phyloP scores from a whole-genome alignment of 2,329 filamentous ascomycete species.

The Geoglossum cookeanum region DNA sequence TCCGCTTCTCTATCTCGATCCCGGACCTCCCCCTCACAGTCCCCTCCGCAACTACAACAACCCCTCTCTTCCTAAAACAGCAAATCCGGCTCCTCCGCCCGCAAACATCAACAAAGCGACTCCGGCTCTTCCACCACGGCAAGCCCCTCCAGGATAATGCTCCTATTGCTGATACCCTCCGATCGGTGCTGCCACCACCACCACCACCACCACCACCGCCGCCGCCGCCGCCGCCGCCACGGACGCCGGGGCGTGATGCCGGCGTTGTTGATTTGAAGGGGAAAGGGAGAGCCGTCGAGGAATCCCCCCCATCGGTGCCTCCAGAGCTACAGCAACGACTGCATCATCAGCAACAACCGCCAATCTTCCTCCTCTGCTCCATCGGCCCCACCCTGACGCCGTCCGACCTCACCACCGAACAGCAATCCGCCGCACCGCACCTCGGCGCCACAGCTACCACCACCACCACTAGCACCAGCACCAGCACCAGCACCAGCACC shows the following conservation, averaged over 20 bases:
- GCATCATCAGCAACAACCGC: conserved; percentile 22
- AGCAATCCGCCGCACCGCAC: conserved; percentile 27
- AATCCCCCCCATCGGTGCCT: too few relatives aligned
- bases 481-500: conserved; percentile 9
- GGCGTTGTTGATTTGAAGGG: conserved; percentile 22
- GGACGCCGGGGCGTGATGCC: too few relatives aligned
- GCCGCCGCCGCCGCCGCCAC: conserved; percentile 23
- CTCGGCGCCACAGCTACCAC: conserved; percentile 12
- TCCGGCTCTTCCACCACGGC: conserved; percentile 80
- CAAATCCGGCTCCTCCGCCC: conserved; percentile 54
- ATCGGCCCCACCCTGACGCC: conserved; percentile 59
- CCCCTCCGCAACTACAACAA: conserved; percentile 44
- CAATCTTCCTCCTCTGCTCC: conserved; percentile 84
- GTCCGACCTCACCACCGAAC: conserved; percentile 51
- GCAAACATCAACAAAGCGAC: conserved; percentile 43
- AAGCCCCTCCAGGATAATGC: conserved; percentile 62
- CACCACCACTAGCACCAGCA: conserved; percentile 8
- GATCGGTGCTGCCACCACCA: conserved; percentile 37
- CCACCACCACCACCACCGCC: conserved; percentile 17
- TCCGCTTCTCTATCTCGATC: conserved; percentile 76
- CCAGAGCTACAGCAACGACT: neutral
- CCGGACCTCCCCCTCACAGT: conserved; percentile 71
- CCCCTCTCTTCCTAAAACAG: conserved; percentile 62
- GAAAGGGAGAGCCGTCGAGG: neutral
- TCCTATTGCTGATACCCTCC: conserved; percentile 49